Percentiles rank a stretch among this genome's conserved stretches.
Evolutionary conservation across 441 rosid genomes (phyloP).

Genomic region (Croton laevigatus): DNA sequence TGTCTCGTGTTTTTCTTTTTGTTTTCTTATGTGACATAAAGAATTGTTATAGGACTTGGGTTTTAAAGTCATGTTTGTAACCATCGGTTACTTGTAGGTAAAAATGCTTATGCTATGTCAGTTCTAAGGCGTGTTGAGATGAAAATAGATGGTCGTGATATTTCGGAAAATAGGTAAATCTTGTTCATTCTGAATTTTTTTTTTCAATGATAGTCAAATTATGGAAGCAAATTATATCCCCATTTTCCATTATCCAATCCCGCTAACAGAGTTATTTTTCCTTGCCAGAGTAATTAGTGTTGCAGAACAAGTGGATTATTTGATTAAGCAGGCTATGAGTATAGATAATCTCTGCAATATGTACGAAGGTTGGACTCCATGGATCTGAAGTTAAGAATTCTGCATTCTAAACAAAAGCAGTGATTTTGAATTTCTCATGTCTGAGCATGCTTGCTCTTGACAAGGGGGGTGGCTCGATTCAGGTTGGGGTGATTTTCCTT

Average conservation of each 20-base stretch:
- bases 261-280: neutral
- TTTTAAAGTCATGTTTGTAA: constrained; percentile 11
- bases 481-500: constrained; percentile 10
- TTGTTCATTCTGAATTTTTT: constrained; percentile 14
- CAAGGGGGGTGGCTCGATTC: constrained; percentile 8
- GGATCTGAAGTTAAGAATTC: constrained; percentile 57
- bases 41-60: neutral
- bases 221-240: neutral
- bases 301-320: constrained; percentile 83
- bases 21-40: constrained; percentile 9
- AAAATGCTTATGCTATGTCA: constrained; percentile 90
- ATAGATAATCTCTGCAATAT: constrained; percentile 94
- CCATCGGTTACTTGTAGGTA: constrained; percentile 44
- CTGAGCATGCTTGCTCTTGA: constrained; percentile 13
- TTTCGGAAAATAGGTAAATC: constrained; percentile 62
- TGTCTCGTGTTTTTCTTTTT: neutral
- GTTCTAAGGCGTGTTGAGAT: constrained; percentile 76
- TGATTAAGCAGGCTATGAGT: constrained; percentile 84
- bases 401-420: constrained; percentile 11
- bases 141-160: constrained; percentile 83
- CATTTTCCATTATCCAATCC: neutral
- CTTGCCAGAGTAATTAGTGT: constrained; percentile 60
- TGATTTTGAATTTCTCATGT: constrained; percentile 11
- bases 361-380: constrained; percentile 99
- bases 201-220: constrained; percentile 6